Base-by-base conservation (phyloP, 2,329 filamentous ascomycete species). In the Epichloe aotearoae region DNA sequence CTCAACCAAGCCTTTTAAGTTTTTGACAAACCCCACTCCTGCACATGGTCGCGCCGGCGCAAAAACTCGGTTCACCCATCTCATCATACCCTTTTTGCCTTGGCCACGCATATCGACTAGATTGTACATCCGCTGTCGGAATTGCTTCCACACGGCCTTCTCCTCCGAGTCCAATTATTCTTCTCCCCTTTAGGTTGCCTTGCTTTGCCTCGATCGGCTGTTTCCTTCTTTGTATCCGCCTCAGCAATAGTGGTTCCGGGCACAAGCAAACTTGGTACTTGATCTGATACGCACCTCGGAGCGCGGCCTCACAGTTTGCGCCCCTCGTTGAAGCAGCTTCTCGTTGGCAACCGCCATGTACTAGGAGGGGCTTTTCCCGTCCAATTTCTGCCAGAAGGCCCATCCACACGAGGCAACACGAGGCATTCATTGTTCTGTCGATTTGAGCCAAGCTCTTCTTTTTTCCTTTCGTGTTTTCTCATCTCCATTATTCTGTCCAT, bases 271-370 rank as follows among this genome's bases (percentile, higher is more conserved):
- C n/a, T n/a, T n/a, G n/a, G 6, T 17, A 38, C 14, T 26, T 30
- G 56, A 55, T 55, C 56, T 56, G 58, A 56, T 57, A 57, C 59
- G 54, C 58, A 57, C 59, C 55, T 56, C 15, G 36, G 39, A 50
- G 42, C 34, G 51, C 23, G 39, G 23, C 43, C 34, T 52, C 38
- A 50, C 47, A 43, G 14, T 46, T 50, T 50, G 47, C 43, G 47
- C 51, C 47, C 47, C 43, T 47, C 39, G 14, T 37, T 42, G 30
- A 38, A 47, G 41, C 48, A 50, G 17, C 8, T 37, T 37, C 65
- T 68, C 64, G 65, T 68, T 64, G 65, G 64, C 65, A 61, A 61
- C 62, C 61, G 62, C 65, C 64, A 67, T 66, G 66, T 68, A 63
- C 61, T 69, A 69, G 65, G 62, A 69, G 64, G 62, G 62, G 65